These are phyloP conservation scores for Rhodotorula toruloides DNA, from an alignment of 768 basidiomycete genomes.

Conservation along the genomic window DNA sequence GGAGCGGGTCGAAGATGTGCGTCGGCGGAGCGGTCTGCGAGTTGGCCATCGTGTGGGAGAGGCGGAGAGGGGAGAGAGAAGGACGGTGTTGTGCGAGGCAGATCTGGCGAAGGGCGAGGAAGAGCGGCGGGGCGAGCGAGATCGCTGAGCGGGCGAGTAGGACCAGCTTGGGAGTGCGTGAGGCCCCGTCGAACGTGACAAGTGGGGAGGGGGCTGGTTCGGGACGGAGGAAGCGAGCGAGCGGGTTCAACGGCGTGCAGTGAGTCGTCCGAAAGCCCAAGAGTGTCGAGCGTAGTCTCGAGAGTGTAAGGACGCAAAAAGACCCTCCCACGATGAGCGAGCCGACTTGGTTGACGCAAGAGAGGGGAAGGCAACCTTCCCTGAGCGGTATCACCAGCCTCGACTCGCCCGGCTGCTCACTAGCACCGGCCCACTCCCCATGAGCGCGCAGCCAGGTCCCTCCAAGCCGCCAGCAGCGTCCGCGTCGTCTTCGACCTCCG, in stretches of 20 bases:
- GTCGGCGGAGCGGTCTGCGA: conserved; percentile 3
- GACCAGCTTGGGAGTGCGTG: not conserved
- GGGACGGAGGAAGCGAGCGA: not conserved
- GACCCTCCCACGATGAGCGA: too few relatives aligned
- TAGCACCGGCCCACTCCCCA: not conserved
- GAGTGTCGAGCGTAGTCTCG: too few relatives aligned
- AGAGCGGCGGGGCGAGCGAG: conserved; percentile 13
- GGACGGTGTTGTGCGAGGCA: not conserved
- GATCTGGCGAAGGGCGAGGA: not conserved
- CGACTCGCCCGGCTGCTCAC: not conserved
- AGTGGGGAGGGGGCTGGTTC: not conserved
- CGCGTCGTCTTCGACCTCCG: not conserved
- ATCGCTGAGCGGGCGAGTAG: not conserved
- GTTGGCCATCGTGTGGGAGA: not conserved
- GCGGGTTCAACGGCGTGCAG: too few relatives aligned
- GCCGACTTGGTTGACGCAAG: too few relatives aligned
- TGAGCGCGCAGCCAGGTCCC: not conserved
- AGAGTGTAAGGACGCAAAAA: too few relatives aligned
- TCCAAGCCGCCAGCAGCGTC: not conserved
- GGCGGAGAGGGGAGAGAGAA: not conserved
- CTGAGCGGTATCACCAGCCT: too few relatives aligned
- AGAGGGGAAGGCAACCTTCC: too few relatives aligned
- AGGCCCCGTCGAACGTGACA: not conserved
- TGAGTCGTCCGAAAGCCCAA: too few relatives aligned
- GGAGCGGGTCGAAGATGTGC: conserved; percentile 21